These are phyloP conservation scores for Leccinum boreale DNA, from an alignment of 768 basidiomycete species.

Conservation along the genomic window DNA sequence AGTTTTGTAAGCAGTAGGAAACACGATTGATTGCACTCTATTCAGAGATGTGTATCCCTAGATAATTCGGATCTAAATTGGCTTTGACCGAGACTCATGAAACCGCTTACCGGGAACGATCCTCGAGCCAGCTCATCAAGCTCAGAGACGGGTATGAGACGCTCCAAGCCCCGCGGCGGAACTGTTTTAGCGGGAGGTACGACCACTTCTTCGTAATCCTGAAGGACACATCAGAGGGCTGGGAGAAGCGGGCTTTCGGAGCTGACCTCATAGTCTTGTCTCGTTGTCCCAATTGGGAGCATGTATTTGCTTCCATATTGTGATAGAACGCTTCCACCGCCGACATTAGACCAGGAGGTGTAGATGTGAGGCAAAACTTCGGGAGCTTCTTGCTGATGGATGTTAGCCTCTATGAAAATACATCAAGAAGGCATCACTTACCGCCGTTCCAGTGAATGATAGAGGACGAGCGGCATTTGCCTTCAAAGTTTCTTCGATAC, in stretches of 20 bases:
- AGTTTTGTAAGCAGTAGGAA: constrained; percentile 86
- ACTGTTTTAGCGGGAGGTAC: constrained; percentile 81
- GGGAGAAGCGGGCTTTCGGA: neutral
- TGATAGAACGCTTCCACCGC: constrained; percentile 62
- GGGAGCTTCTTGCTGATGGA: constrained; percentile 45
- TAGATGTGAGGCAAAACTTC: constrained; percentile 88
- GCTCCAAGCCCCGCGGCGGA: constrained; percentile 69
- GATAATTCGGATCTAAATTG: neutral
- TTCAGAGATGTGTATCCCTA: constrained; percentile 88
- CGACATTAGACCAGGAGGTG: constrained; percentile 54
- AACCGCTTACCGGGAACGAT: constrained; percentile 71
- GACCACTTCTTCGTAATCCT: constrained; percentile 88
- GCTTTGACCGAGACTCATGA: neutral
- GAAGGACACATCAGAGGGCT: constrained; percentile 7
- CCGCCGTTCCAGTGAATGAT: constrained; percentile 50
- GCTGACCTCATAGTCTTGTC: constrained; percentile 63
- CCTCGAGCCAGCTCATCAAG: constrained; percentile 75
- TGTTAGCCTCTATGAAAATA: constrained; percentile 3
- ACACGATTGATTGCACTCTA: constrained; percentile 93
- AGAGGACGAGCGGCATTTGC: constrained; percentile 65
- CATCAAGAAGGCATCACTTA: constrained; percentile 28
- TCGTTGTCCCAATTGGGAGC: constrained; percentile 79
- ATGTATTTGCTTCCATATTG: constrained; percentile 74
- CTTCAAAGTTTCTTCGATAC: constrained; percentile 59
- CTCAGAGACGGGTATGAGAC: constrained; percentile 65